Evolutionary conservation across 2,329 filamentous ascomycete species (phyloP), one percentile per base, ranked within the genome.

Genomic region (Teratosphaeria viscida): DNA sequence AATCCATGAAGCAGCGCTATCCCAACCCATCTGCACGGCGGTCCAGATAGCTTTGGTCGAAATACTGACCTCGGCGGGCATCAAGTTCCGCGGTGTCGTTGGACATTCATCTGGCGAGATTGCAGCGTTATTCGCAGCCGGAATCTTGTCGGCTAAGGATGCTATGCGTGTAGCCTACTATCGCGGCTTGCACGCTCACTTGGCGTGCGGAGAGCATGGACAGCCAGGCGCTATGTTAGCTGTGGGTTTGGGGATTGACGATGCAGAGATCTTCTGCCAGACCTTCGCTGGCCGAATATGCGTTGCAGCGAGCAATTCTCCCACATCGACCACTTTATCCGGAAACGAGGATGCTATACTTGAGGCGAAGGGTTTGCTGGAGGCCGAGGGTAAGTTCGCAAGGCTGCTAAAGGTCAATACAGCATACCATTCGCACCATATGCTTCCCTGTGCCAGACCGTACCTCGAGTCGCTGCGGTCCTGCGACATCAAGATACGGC

Each of bases 11-110:
- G 65, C 73, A 2, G 66, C 64, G 29, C 63, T 82, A 29, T 74
- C 78, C 0, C 82, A 84, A 63, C 79, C 82, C 1, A 64, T 82
- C 0, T 82, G 78, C 57, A 83, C 81, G 0, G 81, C 81, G 0
- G 47, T 85, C 1, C 82, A 85, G 63, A 72, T 85, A 1, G 80
- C 72, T 0, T 64, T 82, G 1, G 70, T 79, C 0, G 72, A 79
- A n/a, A 64, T 76, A 0, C 70, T 81, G 1, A 26, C 16, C 7
- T 49, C 60, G 3, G 66, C 61, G 57, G 61, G 60, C 10, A 60
- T 72, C 6, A 2, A 14, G 14, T 65, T 70, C 5, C 23, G 32
- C 7, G 58, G 55, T n/a, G 70, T 73, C 0, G 60, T 67, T 27
- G 71, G 72, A 3, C 72, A 74, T 58, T 67, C 63, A 2, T 63